Base-by-base conservation (phyloP, 495 filamentous ascomycete species). In the Penicillium samsonianum region DNA sequence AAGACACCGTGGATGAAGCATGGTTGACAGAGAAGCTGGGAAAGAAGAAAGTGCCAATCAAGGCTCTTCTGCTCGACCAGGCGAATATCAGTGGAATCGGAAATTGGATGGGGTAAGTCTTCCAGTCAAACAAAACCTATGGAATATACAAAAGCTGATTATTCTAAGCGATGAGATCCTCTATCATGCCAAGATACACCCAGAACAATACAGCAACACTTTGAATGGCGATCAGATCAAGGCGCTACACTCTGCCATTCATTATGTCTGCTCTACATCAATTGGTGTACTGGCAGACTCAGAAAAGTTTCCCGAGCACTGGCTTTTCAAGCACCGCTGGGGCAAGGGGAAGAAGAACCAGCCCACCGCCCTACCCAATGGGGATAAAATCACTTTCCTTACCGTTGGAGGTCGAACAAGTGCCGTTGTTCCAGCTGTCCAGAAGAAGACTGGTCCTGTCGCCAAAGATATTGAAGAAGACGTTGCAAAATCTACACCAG, bases 281-380 rank as follows among this genome's bases (percentile, higher is more conserved):
- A 85, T 92, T 9, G 89, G 90, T 51, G 81, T 86, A 30, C 78
- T 94, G 30, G 92, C 87, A 2, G 93, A 97, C 50, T 90, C 85
- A 1, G 84, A 85, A 19, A 79, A 88, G 67, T 96, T 97, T 63
- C 94, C 94, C 0, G 82, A 91, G 43, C 78, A 92, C 53, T 98
- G 93, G 94, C 76, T 98, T 28, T 95, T 97, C 79, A 86, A 90
- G 45, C 83, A 96, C 69, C 85, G 94, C 19, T 96, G 92, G 93
- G 80, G 85, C 10, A 96, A 95, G 65, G 92, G 92, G 14, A 90
- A 90, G 73, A 92, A 92, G 67, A 87, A 88, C 51, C 78, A 80
- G 6, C 51, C 77, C 0, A 79, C 78, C 3, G 82, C 74, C 17
- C 72, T 97, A 23, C 91, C 92, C 3, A 96, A 86, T 61, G 94